These are phyloP conservation scores for Paramecium tetraurelia DNA, from an alignment of 73 alveolate genomes.

Conservation along the genomic window DNA sequence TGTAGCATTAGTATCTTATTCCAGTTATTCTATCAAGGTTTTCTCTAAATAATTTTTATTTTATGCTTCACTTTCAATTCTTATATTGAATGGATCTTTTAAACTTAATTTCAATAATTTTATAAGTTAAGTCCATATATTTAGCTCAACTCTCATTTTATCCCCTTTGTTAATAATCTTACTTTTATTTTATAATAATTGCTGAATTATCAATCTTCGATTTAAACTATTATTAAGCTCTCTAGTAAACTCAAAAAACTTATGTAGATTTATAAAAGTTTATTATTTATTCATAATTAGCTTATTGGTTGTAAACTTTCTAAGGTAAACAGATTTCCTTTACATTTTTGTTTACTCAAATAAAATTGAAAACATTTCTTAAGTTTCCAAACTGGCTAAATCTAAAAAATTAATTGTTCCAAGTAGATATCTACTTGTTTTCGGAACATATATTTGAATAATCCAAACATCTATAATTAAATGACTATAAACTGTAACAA, in stretches of 20 bases:
- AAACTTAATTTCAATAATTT: background rate
- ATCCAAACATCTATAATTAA: conserved; percentile 26
- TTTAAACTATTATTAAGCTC: background rate
- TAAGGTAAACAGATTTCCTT: background rate
- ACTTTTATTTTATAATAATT: background rate
- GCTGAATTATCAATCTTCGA: background rate
- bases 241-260: conserved; percentile 38
- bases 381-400: background rate
- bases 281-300: background rate
- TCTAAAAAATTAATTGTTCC: conserved; percentile 31
- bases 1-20: conserved; percentile 40
- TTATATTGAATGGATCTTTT: background rate
- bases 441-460: conserved; percentile 1
- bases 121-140: background rate
- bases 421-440: conserved; percentile 17
- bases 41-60: conserved; percentile 18
- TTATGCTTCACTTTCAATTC: conserved; percentile 28
- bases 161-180: background rate
- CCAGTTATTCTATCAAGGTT: background rate
- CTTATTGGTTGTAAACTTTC: background rate
- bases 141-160: background rate
- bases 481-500: conserved; percentile 36
- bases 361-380: background rate
- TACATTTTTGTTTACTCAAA: background rate
- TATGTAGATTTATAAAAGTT: conserved; percentile 4